These are phyloP conservation scores for Parsonsia alboflavescens DNA, from an alignment of 257 asterid species.

Conservation along the genomic window DNA sequence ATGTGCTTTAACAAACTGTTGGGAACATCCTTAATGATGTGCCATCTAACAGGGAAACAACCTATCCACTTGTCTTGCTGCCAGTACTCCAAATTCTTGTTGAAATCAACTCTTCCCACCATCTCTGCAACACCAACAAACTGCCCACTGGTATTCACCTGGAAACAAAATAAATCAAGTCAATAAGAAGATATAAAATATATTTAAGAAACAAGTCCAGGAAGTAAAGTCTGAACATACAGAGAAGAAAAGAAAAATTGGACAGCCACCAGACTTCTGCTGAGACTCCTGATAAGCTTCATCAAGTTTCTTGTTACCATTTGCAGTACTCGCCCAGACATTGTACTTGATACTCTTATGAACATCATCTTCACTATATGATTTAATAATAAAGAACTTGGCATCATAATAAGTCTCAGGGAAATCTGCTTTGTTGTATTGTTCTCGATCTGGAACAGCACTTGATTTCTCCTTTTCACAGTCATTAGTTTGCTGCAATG, in stretches of 20 bases:
- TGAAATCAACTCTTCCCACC: constrained; percentile 65
- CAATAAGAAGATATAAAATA: too few relatives aligned
- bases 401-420: constrained; percentile 35
- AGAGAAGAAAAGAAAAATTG: constrained; percentile 61
- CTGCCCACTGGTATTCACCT: constrained; percentile 78
- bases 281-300: constrained; percentile 39
- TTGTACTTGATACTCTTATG: constrained; percentile 72
- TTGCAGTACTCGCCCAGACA: constrained; percentile 80
- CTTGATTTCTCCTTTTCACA: constrained; percentile 24
- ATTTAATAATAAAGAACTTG: constrained; percentile 45
- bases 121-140: constrained; percentile 80
- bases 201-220: neutral
- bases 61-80: constrained; percentile 89
- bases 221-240: constrained; percentile 27
- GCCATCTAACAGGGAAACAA: constrained; percentile 81
- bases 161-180: neutral
- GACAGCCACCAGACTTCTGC: constrained; percentile 44
- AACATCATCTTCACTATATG: constrained; percentile 51
- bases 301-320: constrained; percentile 70
- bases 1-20: constrained; percentile 66
- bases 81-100: constrained; percentile 72
- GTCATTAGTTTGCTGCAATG: constrained; percentile 20
- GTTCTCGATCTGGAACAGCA: constrained; percentile 28
- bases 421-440: constrained; percentile 36
- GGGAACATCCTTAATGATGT: constrained; percentile 76